Base-by-base conservation (phyloP, 2,329 filamentous ascomycete genomes). In the Huntiella decipiens region DNA sequence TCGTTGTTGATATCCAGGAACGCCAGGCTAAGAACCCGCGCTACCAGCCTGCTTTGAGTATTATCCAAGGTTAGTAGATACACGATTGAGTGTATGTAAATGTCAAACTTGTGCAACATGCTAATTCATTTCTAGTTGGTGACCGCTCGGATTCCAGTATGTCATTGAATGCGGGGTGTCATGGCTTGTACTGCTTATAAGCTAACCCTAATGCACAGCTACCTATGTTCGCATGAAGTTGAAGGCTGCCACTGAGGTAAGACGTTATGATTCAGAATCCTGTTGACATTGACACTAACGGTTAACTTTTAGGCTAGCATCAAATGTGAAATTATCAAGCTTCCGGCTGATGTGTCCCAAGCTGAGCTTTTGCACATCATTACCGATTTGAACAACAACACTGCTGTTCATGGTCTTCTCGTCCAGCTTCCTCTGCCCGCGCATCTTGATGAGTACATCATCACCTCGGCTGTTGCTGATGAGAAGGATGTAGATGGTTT, bases 221-320 rank as follows among this genome's bases (percentile, higher is more conserved):
- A 96, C 88, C 44, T 98, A 98, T 82, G 88, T 98, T 64, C 87
- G 87, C 66, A 98, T 98, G 91, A 98, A 98, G 70, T 68, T 95
- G 58, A 98, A 95, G 73, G 91, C 91, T 53, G 91, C 91, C 49
- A 70, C 83, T 61, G 91, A 96, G 73, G 82, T 86, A 67, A 55
- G 65, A 53, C 7, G 34, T 16, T 10, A 19, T 37, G n/a, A n/a
- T 22, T 13, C 5, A 11, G 13, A 28, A 8, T 45, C 11, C 7
- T 15, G 10, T 22, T 39, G 16, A 32, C 8, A 17, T 22, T 5
- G 22, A 49, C 7, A 46, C 38, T 6, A 13, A 11, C 11, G n/a
- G 11, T 19, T 38, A 22, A 43, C 40, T 43, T 50, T n/a, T 55
- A 88, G 82, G 86, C 87, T 58, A 85, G 84, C 58, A 95, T 98